Evolutionary conservation across 192 early-diverging fungal genomes (phyloP).

Genomic region (Coemansia sp.): DNA sequence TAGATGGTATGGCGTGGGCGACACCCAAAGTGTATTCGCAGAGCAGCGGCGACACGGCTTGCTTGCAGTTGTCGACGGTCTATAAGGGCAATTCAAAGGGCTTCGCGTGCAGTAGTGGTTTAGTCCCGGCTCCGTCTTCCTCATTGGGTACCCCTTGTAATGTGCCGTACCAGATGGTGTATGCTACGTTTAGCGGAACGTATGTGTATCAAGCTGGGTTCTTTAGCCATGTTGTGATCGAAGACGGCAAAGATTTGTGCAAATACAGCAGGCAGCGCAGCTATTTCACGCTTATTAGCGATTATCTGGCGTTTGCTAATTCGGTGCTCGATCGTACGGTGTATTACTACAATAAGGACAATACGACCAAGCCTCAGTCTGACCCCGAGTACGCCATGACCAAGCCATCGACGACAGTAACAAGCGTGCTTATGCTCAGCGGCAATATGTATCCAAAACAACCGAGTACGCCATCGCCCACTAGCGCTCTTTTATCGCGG

Average conservation of each 20-base stretch:
- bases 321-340: conserved; percentile 2
- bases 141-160: conserved; percentile 1
- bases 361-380: background rate
- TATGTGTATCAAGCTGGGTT: conserved; percentile 24
- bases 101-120: conserved; percentile 12
- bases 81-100: conserved; percentile 22
- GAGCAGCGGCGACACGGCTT: background rate
- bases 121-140: background rate
- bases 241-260: conserved; percentile 25
- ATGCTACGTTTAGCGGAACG: conserved; percentile 10
- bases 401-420: background rate
- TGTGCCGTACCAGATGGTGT: conserved; percentile 19
- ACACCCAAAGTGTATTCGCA: conserved; percentile 1
- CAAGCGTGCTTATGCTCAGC: background rate
- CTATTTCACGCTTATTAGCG: conserved; percentile 27
- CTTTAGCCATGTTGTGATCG: conserved; percentile 22
- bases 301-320: conserved; percentile 27
- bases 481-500: background rate
- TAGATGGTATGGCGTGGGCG: conserved; percentile 18
- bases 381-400: conserved; percentile 10
- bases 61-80: conserved; percentile 16
- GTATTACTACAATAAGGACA: conserved; percentile 8
- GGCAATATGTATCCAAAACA: conserved; percentile 10
- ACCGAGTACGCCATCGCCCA: background rate
- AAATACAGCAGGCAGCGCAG: conserved; percentile 4